phyloP scores from a whole-genome alignment of 805 yeast genomes.

The Metschnikowia matae region DNA sequence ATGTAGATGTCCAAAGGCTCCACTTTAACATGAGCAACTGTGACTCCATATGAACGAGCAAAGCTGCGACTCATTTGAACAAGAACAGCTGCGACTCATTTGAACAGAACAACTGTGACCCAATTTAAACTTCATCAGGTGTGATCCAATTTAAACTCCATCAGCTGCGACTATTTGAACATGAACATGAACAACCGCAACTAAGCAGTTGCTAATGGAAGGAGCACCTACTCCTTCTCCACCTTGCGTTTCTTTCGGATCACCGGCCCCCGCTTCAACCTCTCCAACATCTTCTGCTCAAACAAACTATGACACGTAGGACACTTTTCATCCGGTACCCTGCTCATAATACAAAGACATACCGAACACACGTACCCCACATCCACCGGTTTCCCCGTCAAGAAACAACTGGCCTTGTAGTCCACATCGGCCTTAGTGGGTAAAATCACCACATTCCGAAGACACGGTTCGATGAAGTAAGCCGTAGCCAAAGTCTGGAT shows the following conservation, averaged over 20 bases:
- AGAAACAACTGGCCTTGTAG: slow-evolving; percentile 90
- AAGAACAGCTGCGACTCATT: no score
- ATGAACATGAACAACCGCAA: no score
- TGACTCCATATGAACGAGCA: no score
- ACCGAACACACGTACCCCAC: slow-evolving; percentile 94
- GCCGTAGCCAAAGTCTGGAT: slow-evolving; percentile 81
- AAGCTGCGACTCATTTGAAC: no score
- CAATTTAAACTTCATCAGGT: no score
- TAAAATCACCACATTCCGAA: slow-evolving; percentile 69
- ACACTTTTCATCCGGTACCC: slow-evolving; percentile 66
- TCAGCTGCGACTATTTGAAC: no score
- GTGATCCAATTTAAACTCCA: no score
- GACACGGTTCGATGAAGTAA: slow-evolving; percentile 78
- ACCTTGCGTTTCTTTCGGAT: slow-evolving; percentile 32
- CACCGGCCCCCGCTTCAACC: slow-evolving; percentile 58
- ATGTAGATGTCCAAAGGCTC: no score
- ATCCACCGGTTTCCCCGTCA: slow-evolving; percentile 87
- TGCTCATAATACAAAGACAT: slow-evolving; percentile 75
- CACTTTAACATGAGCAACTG: no score
- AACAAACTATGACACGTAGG: slow-evolving; percentile 84
- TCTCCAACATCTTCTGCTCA: slow-evolving; percentile 58
- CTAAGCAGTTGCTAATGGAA: no score
- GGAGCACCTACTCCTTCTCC: slow-evolving; percentile 3
- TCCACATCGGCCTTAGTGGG: slow-evolving; percentile 86
- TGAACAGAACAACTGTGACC: no score